A percentile compares a stretch with the other conserved stretches of the same genome.
Evolutionary conservation across 768 basidiomycete species (phyloP).

Genomic region (Boletus sp.): DNA sequence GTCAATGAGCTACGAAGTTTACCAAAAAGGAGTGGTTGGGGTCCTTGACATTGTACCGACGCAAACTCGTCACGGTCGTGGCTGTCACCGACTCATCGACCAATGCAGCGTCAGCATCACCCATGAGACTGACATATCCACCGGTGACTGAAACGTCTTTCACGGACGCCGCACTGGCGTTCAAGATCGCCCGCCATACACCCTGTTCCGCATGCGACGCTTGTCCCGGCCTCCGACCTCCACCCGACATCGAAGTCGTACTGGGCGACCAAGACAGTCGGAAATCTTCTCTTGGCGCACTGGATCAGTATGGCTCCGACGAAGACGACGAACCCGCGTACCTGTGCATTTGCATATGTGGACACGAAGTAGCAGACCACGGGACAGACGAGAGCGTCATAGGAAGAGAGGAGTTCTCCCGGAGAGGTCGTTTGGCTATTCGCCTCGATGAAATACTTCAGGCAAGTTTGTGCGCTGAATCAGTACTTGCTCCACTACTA

Average conservation of each 20-base stretch:
- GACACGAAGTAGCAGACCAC: slow-evolving; percentile 63
- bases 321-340: slow-evolving; percentile 60
- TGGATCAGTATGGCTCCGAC: slow-evolving; percentile 70
- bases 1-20: too few relatives aligned
- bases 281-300: slow-evolving; percentile 49
- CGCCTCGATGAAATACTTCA: slow-evolving; percentile 80
- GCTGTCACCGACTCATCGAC: not conserved
- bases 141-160: slow-evolving; percentile 52
- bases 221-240: slow-evolving; percentile 75
- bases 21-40: slow-evolving; percentile 2
- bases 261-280: slow-evolving; percentile 45
- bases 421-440: slow-evolving; percentile 72
- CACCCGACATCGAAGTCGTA: slow-evolving; percentile 54
- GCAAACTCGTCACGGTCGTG: not conserved
- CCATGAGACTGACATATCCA: slow-evolving; percentile 71
- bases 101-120: not conserved
- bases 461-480: slow-evolving; percentile 39
- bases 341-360: slow-evolving; percentile 64
- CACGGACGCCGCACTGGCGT: slow-evolving; percentile 47
- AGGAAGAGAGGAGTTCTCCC: slow-evolving; percentile 62
- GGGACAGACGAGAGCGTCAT: slow-evolving; percentile 60
- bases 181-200: slow-evolving; percentile 85
- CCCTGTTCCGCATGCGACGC: slow-evolving; percentile 60
- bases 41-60: slow-evolving; percentile 1
- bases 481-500: slow-evolving; percentile 9